Conservation (phyloP, 441 rosid genomes). For the Corymbia citriodora region DNA sequence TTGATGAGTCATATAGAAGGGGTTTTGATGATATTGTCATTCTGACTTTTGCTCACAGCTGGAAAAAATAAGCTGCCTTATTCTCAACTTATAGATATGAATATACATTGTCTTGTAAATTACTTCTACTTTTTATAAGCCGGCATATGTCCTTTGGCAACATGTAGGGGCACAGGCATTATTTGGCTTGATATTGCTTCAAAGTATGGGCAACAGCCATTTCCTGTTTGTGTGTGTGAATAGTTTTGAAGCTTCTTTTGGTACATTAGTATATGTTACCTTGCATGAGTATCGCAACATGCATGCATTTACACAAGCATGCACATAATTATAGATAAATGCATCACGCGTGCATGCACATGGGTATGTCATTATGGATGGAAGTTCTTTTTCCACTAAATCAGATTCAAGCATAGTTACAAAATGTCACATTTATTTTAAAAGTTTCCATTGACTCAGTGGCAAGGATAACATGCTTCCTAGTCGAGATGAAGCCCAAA, state of each 20-base stretch:
- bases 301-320: not conserved
- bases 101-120: not conserved
- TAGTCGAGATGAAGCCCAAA: constrained; percentile 66
- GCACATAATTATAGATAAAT: not conserved
- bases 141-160: not conserved
- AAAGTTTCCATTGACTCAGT: constrained; percentile 30
- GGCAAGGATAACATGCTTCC: constrained; percentile 82
- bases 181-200: not conserved
- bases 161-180: not conserved
- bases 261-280: not conserved
- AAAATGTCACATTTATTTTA: not conserved
- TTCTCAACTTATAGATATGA: not conserved
- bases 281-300: not conserved
- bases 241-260: not conserved
- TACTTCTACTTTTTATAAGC: not conserved
- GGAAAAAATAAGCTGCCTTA: not conserved
- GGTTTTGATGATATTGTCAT: not conserved
- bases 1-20: not conserved
- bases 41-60: not conserved
- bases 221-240: not conserved
- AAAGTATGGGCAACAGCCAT: not conserved
- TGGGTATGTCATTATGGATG: not conserved
- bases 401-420: not conserved
- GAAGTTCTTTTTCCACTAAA: not conserved
- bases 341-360: not conserved